Evolutionary conservation across 805 yeast species (phyloP), one percentile per base, ranked within the genome.

Genomic region (Torulaspora indica): DNA sequence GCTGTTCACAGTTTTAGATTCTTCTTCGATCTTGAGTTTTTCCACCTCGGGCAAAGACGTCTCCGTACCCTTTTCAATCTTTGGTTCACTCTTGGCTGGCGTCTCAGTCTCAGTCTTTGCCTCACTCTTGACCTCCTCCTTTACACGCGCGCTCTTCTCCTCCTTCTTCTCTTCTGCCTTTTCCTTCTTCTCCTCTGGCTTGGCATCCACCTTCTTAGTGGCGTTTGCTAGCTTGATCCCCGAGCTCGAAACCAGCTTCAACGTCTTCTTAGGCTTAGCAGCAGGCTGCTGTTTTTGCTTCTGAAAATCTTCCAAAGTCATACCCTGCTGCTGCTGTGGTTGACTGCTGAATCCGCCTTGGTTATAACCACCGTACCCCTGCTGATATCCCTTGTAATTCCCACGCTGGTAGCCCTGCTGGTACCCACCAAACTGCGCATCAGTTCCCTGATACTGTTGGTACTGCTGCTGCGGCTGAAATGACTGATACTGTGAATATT

Each of bases 261-360:
- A 73, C 38, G 80, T 77, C 59, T 73, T 81, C 72, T 83, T 85
- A 35, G 84, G 82, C 61, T 76, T 75, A 42, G 76, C 66, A 28
- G 63, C 56, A n/a, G 58, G 48, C 52, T 62, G 55, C 32, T 52
- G 74, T 45, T 73, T 66, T 61, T 81, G 85, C 61, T 82, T 82
- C 61, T 85, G 82, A 69, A 79, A 87, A 53, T 86, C 95, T 42
- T 88, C 95, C 56, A 87, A 73, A 31, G 90, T 76, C 87, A 86
- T 80, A 49, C 81, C 82, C 56, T 71, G 72, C 47, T 63, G 46
- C 9, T 40, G 49, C 27, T 43, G 48, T 40, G 42, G 46, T 40
- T 48, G 53, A 32, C 43, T 31, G 20, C 29, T 38, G 38, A 31
- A 42, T 6, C 37, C 37, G n/a, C 23, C 33, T 28, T 38, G 49